Percentiles rank a stretch among this genome's conserved stretches.
phyloP scores from a whole-genome alignment of 2,329 filamentous ascomycete species.

The Metarhizium sp. region DNA sequence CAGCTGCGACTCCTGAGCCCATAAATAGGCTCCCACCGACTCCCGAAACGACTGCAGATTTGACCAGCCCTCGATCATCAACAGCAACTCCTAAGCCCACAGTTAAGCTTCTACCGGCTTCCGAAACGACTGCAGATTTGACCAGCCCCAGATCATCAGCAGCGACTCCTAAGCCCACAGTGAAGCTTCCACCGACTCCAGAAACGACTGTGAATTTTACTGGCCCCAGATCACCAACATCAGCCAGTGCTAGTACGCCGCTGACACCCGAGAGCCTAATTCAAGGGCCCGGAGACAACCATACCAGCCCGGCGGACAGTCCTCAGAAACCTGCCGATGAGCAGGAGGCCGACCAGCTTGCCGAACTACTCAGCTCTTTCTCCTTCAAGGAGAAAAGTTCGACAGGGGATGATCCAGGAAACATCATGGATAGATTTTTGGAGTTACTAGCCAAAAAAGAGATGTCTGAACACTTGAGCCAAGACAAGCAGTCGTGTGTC shows the following conservation, averaged over 20 bases:
- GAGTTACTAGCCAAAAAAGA: slow-evolving; percentile 1
- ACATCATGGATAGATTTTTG: slow-evolving; percentile 4
- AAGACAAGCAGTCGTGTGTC: neutral
- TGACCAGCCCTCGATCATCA: neutral
- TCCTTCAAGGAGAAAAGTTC: slow-evolving; percentile 2
- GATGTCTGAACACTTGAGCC: neutral
- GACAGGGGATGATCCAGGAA: neutral
- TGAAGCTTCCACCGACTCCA: neutral
- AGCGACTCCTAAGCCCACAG: neutral
- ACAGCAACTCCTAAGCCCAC: neutral
- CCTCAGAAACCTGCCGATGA: neutral
- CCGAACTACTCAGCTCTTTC: slow-evolving; percentile 2
- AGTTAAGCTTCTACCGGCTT: neutral
- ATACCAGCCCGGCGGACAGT: neutral
- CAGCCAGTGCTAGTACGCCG: neutral
- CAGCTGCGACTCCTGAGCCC: neutral
- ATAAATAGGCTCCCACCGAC: neutral
- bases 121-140: neutral
- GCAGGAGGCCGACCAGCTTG: neutral
- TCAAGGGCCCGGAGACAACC: neutral
- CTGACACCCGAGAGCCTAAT: neutral
- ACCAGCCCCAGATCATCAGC: neutral
- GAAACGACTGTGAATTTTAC: neutral
- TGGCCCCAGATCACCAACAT: neutral
- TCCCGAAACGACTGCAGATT: neutral